A percentile compares a stretch with the other conserved stretches of the same genome.
These are phyloP conservation scores for Gomphus sp. DNA, from an alignment of 1,284 basidiomycete genomes.

Conservation along the genomic window DNA sequence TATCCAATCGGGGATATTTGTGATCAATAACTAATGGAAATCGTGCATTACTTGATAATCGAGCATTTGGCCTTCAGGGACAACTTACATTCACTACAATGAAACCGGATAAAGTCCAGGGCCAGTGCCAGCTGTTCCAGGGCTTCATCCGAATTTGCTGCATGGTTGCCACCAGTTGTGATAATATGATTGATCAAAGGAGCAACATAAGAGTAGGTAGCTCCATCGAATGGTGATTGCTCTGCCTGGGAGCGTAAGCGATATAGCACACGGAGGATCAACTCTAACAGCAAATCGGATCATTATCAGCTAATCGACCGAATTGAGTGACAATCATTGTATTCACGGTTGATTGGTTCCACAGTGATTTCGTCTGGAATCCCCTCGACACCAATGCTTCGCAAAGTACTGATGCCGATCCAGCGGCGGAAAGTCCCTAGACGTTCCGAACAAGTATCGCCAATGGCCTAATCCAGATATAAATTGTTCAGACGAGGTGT, in stretches of 20 bases:
- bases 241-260: slow-evolving; percentile 79
- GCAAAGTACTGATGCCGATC: slow-evolving; percentile 74
- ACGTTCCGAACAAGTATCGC: slow-evolving; percentile 59
- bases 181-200: slow-evolving; percentile 74
- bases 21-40: slow-evolving; percentile 45
- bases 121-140: slow-evolving; percentile 85
- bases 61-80: background rate
- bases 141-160: slow-evolving; percentile 55
- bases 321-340: background rate
- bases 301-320: background rate
- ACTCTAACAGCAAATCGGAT: background rate
- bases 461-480: slow-evolving; percentile 39
- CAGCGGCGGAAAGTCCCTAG: slow-evolving; percentile 60
- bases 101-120: no score
- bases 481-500: background rate
- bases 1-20: slow-evolving; percentile 63
- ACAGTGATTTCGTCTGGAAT: slow-evolving; percentile 67
- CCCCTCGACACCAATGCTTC: slow-evolving; percentile 55
- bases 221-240: slow-evolving; percentile 74
- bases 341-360: slow-evolving; percentile 60
- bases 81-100: slow-evolving; percentile 70
- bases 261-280: slow-evolving; percentile 73
- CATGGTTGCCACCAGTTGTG: slow-evolving; percentile 51
- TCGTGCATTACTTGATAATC: background rate
- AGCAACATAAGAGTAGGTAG: slow-evolving; percentile 77